Evolutionary conservation across 2,329 filamentous ascomycete genomes (phyloP), one percentile per base, ranked within the genome.

Genomic region (Metarhizium album): DNA sequence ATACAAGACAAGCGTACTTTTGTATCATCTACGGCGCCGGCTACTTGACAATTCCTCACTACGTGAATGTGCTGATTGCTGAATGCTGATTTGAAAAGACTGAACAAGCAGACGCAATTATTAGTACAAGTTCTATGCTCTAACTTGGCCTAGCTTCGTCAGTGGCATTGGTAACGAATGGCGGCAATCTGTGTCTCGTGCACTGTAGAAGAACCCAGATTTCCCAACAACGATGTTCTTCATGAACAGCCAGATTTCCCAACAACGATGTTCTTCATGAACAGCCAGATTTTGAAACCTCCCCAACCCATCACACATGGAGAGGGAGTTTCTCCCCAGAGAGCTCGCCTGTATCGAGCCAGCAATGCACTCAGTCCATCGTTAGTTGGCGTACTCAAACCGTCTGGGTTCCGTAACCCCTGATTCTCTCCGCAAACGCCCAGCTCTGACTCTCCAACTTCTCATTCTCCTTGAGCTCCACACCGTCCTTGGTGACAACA

Each of bases 381-480:
- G 14, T 29, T 9, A n/a, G n/a, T n/a, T 9, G 5, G 14, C 4
- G 13, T 27, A 22, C n/a, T 46, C 37, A 82, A 13, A 80, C 78
- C 45, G 72, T 76, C 76, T 97, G 90, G 24, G 90, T 94, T 54
- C 93, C 93, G 67, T 98, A 98, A 43, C 93, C 93, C 69, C 82
- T 86, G 69, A 98, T 96, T 60, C 84, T 80, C 67, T 97, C 91
- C 23, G 93, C 93, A 74, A 98, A 98, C 48, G 87, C 90, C 93
- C 91, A 97, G 79, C 90, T 96, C 79, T 97, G 91, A 62, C 84
- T 79, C 77, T 97, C 90, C 58, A 98, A 76, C 77, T 90, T 83
- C 75, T 95, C 87, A 61, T 86, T 74, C 70, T 94, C 82, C 68
- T 84, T 84, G 58, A 96, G 67, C 50, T 94, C 86, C 53, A 97